phyloP scores from a whole-genome alignment of 1,284 basidiomycete species.

The Ustilago tritici region DNA sequence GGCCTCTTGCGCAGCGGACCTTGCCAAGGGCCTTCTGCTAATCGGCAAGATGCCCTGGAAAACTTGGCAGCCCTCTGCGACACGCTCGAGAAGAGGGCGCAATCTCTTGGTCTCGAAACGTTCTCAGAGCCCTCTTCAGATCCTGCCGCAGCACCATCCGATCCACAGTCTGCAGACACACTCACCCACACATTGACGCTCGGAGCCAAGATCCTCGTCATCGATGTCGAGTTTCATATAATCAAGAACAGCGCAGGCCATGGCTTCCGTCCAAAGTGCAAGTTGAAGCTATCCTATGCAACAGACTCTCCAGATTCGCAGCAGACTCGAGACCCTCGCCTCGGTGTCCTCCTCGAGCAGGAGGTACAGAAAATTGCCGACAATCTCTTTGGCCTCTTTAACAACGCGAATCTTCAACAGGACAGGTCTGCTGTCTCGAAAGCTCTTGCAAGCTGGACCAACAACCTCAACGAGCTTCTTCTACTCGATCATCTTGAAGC shows the following conservation, averaged over 20 bases:
- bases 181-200: constrained; percentile 40
- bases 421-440: constrained; percentile 17
- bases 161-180: neutral
- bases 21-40: neutral
- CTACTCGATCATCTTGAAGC: constrained; percentile 34
- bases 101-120: constrained; percentile 45
- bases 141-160: constrained; percentile 3
- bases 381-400: constrained; percentile 28
- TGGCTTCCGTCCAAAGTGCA: constrained; percentile 20
- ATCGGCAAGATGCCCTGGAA: constrained; percentile 18
- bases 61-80: constrained; percentile 35
- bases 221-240: constrained; percentile 44
- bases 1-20: constrained; percentile 17
- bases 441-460: constrained; percentile 27
- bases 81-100: constrained; percentile 27
- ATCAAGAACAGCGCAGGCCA: neutral
- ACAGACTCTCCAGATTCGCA: constrained; percentile 38
- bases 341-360: constrained; percentile 29
- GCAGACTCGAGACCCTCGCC: constrained; percentile 28
- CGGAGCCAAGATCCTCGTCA: constrained; percentile 53
- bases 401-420: constrained; percentile 8
- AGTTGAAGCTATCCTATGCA: constrained; percentile 49
- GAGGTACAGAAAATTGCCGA: constrained; percentile 42
- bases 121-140: constrained; percentile 41
- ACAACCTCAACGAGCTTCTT: constrained; percentile 39